Base-by-base conservation (phyloP, 768 basidiomycete genomes). In the Leccinum aurantiacum region DNA sequence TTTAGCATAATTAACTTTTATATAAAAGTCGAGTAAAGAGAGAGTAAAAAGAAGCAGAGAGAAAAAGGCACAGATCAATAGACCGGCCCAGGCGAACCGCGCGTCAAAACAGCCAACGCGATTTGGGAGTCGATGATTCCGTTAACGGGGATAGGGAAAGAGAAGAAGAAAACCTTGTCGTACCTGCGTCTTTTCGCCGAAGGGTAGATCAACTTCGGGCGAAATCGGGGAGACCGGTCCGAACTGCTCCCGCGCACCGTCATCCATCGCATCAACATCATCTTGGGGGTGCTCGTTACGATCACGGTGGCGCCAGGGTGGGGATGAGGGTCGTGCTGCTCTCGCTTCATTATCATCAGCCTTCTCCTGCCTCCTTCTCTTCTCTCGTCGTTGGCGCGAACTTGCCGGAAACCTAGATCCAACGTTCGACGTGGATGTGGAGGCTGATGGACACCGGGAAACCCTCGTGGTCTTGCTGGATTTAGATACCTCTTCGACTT, bases 181-280 rank as follows among this genome's bases (percentile, higher is more conserved):
- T 71, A 76, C 75, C 62, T 63, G 65, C 48, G 69, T 65, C 64
- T 73, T 72, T 58, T 69, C 68, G 41, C 65, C 60, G 58, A 66
- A 64, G 63, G 71, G 65, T 61, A 68, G 63, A 60, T 64, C 66
- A 27, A 24, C 44, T 46, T 46, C 19, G 44, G 44, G 10, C 44
- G 44, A 46, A 19, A 46, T 64, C 53, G 69, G 53, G 58, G 60
- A 63, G 61, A 57, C 47, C 51, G 63, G 63, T 10, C 67, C 67
- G 65, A 54, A 62, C 19, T 33, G 58, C 27, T 65, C 59, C 8
- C 48, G 55, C 27, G 25, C 41, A 51, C 17, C 44, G 44, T 46
- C 44, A 46, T 46, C 8, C 10, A 46, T 46, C 44, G 44, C 19
- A 46, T 19, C 44, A 46, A 19, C 44, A 46, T 46, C 19, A 46